phyloP scores from a whole-genome alignment of 495 filamentous ascomycete genomes.

The Mytilinidion resinicola region DNA sequence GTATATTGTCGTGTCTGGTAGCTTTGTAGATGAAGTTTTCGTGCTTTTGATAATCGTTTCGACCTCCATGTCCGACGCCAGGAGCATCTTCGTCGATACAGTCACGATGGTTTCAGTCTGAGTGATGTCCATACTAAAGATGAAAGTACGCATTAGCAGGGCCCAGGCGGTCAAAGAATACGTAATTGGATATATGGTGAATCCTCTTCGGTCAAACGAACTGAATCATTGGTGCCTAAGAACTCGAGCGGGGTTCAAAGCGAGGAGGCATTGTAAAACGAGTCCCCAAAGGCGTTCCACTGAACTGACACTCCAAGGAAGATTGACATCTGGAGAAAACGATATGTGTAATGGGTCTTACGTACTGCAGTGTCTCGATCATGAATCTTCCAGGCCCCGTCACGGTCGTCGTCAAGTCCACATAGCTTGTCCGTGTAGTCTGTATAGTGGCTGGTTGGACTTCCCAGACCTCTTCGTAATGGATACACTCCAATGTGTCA shows the following conservation, averaged over 20 bases:
- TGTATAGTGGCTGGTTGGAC: conserved; percentile 27
- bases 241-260: no score
- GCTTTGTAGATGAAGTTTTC: background rate
- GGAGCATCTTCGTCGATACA: conserved; percentile 25
- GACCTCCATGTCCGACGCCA: conserved; percentile 19
- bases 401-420: conserved; percentile 32
- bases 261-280: no score
- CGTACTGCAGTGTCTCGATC: conserved; percentile 24
- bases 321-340: no score
- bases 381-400: conserved; percentile 28
- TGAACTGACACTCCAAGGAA: no score
- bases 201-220: no score
- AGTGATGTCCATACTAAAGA: conserved; percentile 23
- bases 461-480: conserved; percentile 30
- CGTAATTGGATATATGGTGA: no score
- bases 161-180: no score
- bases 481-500: conserved; percentile 29
- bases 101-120: conserved; percentile 28
- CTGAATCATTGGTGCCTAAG: no score
- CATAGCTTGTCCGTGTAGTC: conserved; percentile 12
- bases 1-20: background rate
- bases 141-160: no score
- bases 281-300: no score
- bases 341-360: no score
- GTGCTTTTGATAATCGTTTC: conserved; percentile 17